Conservation (phyloP, 805 yeast genomes). For the Yarrowia sp. region DNA sequence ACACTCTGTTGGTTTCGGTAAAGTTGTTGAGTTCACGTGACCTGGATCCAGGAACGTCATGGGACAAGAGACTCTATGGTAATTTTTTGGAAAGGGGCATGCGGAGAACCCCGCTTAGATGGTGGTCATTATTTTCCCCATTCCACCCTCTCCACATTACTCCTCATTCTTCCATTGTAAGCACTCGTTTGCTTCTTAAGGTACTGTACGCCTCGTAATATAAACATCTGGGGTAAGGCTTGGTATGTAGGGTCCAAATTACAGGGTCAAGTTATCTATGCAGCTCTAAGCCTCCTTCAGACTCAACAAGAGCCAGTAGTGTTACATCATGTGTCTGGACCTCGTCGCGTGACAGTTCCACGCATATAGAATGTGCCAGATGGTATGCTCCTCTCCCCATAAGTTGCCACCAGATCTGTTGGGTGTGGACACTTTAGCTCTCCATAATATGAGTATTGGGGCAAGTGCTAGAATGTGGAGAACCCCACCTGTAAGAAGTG, state of each 20-base stretch:
- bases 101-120: too few species aligned
- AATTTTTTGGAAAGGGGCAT: too few species aligned
- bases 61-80: constrained; percentile 2
- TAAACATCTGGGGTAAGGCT: too few species aligned
- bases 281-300: too few species aligned
- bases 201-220: too few species aligned
- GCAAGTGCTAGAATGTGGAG: constrained; percentile 12
- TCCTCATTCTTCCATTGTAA: background rate
- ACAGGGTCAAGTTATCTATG: too few species aligned
- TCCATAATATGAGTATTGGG: constrained; percentile 17
- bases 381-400: too few species aligned
- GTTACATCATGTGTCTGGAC: background rate
- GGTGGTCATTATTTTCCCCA: too few species aligned
- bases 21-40: constrained; percentile 37
- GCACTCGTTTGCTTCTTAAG: too few species aligned
- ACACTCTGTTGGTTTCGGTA: background rate
- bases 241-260: too few species aligned
- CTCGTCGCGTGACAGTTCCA: background rate
- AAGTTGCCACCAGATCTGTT: background rate
- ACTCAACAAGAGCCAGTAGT: background rate
- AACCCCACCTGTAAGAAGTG: too few species aligned
- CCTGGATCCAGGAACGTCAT: constrained; percentile 15
- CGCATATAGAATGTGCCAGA: too few species aligned
- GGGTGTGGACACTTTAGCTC: constrained; percentile 24
- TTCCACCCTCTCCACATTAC: background rate